Percentiles rank a stretch among this genome's conserved stretches.
These are phyloP conservation scores for Dipodascus albidus DNA, from an alignment of 805 yeast genomes.

Conservation along the genomic window DNA sequence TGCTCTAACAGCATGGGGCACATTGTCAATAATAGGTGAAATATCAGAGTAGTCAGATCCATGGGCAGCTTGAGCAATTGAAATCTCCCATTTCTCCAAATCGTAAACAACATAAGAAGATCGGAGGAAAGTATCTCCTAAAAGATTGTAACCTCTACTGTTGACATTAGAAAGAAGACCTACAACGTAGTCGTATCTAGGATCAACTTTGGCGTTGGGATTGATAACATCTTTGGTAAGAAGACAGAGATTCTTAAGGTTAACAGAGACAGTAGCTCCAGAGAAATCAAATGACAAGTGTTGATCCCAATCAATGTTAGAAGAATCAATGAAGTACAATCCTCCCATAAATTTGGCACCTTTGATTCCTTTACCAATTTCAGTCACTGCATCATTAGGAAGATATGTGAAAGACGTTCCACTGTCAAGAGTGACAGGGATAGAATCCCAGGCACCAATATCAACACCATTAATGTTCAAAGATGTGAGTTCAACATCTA, in stretches of 20 bases:
- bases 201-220: background rate
- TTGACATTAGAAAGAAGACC: background rate
- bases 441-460: background rate
- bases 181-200: background rate
- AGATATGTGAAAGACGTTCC: conserved; percentile 40
- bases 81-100: conserved; percentile 39
- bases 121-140: conserved; percentile 50
- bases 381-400: conserved; percentile 26
- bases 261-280: background rate
- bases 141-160: background rate
- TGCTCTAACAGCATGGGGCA: background rate
- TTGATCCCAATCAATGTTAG: background rate
- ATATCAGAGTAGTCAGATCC: conserved; percentile 6
- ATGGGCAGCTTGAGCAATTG: conserved; percentile 37
- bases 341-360: background rate
- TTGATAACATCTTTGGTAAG: background rate
- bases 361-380: conserved; percentile 21
- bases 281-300: background rate
- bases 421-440: conserved; percentile 38
- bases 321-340: background rate
- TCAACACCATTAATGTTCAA: background rate
- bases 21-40: background rate
- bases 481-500: conserved; percentile 7
- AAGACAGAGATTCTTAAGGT: background rate
- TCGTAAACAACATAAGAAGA: conserved; percentile 57